These are phyloP conservation scores for Botrytis byssoidea DNA, from an alignment of 2,329 filamentous ascomycete species.

Conservation along the genomic window DNA sequence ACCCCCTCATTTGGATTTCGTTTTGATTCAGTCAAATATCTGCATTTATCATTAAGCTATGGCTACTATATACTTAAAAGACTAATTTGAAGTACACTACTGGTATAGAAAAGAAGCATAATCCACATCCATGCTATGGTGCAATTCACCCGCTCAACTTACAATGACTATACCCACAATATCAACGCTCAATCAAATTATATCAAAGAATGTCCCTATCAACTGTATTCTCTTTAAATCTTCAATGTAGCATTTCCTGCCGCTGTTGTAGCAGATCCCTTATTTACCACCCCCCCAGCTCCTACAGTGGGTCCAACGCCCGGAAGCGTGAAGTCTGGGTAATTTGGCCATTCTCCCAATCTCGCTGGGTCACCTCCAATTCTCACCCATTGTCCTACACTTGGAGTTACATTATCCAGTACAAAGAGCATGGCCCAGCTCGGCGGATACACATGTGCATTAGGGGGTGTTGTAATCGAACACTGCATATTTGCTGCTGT, in stretches of 20 bases:
- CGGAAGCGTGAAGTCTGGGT: constrained; percentile 40
- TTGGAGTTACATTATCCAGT: constrained; percentile 60
- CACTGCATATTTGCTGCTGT: not conserved
- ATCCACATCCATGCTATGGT: not conserved
- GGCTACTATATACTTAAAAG: not conserved
- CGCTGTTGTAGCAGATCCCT: not conserved
- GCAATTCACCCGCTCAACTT: not conserved
- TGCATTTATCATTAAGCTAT: not conserved
- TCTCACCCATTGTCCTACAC: constrained; percentile 59
- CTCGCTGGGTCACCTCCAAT: constrained; percentile 62
- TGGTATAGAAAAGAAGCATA: not conserved
- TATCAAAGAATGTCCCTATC: no score
- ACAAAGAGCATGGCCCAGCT: constrained; percentile 66
- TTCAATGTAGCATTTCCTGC: not conserved
- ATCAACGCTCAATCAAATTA: not conserved
- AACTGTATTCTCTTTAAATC: no score
- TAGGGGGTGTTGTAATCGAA: constrained; percentile 50
- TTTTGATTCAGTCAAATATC: not conserved
- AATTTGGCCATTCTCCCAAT: constrained; percentile 62
- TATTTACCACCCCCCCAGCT: not conserved
- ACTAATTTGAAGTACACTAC: not conserved
- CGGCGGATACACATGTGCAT: constrained; percentile 55
- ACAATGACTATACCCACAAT: not conserved
- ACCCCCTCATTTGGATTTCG: not conserved
- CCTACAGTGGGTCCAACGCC: constrained; percentile 13